Percentiles rank a stretch among this genome's conserved stretches.
Evolutionary conservation across 768 basidiomycete genomes (phyloP).

Genomic region (Phanerodontia chrysosporium): DNA sequence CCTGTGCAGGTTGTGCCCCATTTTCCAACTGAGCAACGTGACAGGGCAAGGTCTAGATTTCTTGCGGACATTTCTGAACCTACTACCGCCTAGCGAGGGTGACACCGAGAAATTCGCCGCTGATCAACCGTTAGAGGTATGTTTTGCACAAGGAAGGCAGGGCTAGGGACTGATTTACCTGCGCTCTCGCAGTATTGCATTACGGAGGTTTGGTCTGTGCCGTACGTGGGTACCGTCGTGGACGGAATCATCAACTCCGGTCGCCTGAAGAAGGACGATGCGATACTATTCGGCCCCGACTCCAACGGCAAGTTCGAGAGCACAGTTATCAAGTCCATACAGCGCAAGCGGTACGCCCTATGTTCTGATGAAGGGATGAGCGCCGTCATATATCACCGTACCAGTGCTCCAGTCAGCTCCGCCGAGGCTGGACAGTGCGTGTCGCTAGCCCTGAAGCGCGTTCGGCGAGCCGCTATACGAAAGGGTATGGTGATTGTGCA

Average conservation of each 20-base stretch:
- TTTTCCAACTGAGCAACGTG: constrained; percentile 91
- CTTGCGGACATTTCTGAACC: constrained; percentile 85
- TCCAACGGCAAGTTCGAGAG: constrained; percentile 83
- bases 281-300: constrained; percentile 86
- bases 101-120: constrained; percentile 77
- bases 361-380: not conserved
- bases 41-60: constrained; percentile 87
- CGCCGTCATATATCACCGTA: not conserved
- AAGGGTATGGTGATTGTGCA: constrained; percentile 94
- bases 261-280: constrained; percentile 71
- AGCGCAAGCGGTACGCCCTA: constrained; percentile 72
- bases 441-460: constrained; percentile 86
- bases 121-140: constrained; percentile 77
- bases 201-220: constrained; percentile 83
- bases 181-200: constrained; percentile 63
- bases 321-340: constrained; percentile 85
- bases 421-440: constrained; percentile 98
- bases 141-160: not conserved
- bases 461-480: constrained; percentile 73
- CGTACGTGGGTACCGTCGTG: constrained; percentile 80
- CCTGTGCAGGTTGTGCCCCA: constrained; percentile 73
- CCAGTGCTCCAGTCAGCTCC: constrained; percentile 69
- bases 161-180: too few species aligned
- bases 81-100: constrained; percentile 82
- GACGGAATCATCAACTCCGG: constrained; percentile 83